Percentiles rank a stretch among this genome's conserved stretches.
These are phyloP conservation scores for Colletotrichum trifolii DNA, from an alignment of 2,329 filamentous ascomycete genomes.

Conservation along the genomic window DNA sequence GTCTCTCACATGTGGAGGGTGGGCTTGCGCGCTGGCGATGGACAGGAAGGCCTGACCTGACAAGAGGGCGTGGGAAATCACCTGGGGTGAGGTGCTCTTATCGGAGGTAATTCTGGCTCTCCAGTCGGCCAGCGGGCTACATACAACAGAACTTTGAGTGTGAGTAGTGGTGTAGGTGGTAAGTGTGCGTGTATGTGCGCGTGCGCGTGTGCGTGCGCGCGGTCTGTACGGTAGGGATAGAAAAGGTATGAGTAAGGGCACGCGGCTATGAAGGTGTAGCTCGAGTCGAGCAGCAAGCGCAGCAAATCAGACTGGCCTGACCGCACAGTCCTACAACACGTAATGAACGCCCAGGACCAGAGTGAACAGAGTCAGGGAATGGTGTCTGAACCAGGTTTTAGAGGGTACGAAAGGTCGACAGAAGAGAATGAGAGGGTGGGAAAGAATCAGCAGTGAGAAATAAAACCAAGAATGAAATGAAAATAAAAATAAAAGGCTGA, in stretches of 20 bases:
- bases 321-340: conserved; percentile 9
- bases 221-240: not conserved
- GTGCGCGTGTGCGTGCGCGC: no score
- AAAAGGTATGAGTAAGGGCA: not conserved
- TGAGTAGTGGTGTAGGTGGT: no score
- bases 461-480: not conserved
- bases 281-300: conserved; percentile 16
- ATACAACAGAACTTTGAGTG: not conserved
- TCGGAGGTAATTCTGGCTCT: conserved; percentile 17
- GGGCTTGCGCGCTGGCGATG: conserved; percentile 27
- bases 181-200: no score
- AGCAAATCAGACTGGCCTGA: not conserved
- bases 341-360: conserved; percentile 4
- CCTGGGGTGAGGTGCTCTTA: conserved; percentile 28
- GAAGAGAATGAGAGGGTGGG: conserved; percentile 1
- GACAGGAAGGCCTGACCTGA: conserved; percentile 9
- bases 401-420: not conserved
- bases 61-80: conserved; percentile 17
- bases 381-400: conserved; percentile 9
- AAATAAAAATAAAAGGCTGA: conserved; percentile 29
- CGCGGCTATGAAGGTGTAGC: conserved; percentile 5
- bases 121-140: not conserved
- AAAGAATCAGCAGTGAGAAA: not conserved
- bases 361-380: not conserved
- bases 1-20: conserved; percentile 33